A percentile compares a stretch with the other conserved stretches of the same genome.
Conservation (phyloP, 2,329 filamentous ascomycete species). For the Cryoendolithus antarcticus region DNA sequence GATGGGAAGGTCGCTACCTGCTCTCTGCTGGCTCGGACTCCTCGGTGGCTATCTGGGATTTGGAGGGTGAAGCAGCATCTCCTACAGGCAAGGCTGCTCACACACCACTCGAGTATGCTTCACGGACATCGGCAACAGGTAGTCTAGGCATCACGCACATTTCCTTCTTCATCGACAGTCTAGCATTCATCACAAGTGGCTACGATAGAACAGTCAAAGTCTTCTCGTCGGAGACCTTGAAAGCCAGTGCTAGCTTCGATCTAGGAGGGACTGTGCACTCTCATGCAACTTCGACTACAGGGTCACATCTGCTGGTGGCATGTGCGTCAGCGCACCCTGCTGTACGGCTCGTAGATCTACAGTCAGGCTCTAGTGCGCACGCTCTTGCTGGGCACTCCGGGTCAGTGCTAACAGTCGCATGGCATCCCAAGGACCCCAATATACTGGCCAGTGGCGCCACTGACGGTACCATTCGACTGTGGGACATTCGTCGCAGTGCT, state of each 20-base stretch:
- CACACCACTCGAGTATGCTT: conserved; percentile 37
- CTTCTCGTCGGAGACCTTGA: conserved; percentile 54
- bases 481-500: conserved; percentile 73
- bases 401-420: conserved; percentile 51
- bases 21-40: conserved; percentile 79
- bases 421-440: conserved; percentile 72
- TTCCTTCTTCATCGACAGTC: conserved; percentile 65
- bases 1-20: conserved; percentile 66
- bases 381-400: conserved; percentile 37
- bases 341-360: conserved; percentile 74
- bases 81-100: conserved; percentile 4
- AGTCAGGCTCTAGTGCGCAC: conserved; percentile 58
- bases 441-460: conserved; percentile 73
- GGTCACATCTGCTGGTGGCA: conserved; percentile 65
- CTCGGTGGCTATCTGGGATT: conserved; percentile 75
- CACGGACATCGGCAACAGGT: conserved; percentile 35
- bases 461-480: conserved; percentile 72
- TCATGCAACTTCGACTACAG: conserved; percentile 63
- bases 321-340: conserved; percentile 78
- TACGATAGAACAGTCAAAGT: conserved; percentile 68
- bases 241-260: conserved; percentile 53
- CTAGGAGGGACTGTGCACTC: conserved; percentile 59
- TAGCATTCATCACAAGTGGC: conserved; percentile 63
- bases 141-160: conserved; percentile 64
- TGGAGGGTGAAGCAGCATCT: conserved; percentile 44